Evolutionary conservation across 2,329 filamentous ascomycete genomes (phyloP).

Genomic region (Thyridium curvatum): DNA sequence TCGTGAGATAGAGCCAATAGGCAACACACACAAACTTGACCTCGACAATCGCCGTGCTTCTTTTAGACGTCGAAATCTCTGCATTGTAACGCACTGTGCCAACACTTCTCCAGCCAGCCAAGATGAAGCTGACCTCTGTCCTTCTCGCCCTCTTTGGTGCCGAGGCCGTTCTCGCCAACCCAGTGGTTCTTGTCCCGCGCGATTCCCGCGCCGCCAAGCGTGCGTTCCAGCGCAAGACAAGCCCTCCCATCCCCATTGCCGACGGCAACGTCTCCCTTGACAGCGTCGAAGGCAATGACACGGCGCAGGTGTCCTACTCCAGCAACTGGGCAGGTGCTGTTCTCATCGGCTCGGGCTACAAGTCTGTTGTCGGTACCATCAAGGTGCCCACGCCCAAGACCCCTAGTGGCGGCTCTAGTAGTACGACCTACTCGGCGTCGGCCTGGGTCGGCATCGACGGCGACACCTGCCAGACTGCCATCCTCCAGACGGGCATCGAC

Average conservation of each 20-base stretch:
- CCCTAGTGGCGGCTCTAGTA: slow-evolving; percentile 26
- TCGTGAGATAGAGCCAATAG: too few relatives aligned
- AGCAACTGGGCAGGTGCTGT: slow-evolving; percentile 56
- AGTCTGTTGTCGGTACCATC: slow-evolving; percentile 45
- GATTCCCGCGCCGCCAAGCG: slow-evolving; percentile 22
- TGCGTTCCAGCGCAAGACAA: slow-evolving; percentile 17
- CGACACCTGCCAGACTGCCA: slow-evolving; percentile 46
- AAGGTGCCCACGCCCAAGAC: slow-evolving; percentile 42
- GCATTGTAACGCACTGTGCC: too few relatives aligned
- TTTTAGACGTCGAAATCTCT: too few relatives aligned
- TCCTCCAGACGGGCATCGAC: slow-evolving; percentile 52
- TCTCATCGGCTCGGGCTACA: slow-evolving; percentile 43
- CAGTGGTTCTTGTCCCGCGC: slow-evolving; percentile 32
- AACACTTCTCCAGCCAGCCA: slow-evolving; percentile 12
- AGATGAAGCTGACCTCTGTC: slow-evolving; percentile 43
- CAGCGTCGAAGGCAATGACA: slow-evolving; percentile 24
- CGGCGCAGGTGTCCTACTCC: slow-evolving; percentile 38
- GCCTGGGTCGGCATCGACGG: slow-evolving; percentile 59
- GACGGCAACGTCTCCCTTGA: slow-evolving; percentile 16
- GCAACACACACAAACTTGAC: too few relatives aligned
- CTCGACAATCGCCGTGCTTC: too few relatives aligned
- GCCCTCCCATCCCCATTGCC: slow-evolving; percentile 21
- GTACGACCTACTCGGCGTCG: slow-evolving; percentile 35
- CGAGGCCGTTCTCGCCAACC: slow-evolving; percentile 35
- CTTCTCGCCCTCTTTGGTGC: slow-evolving; percentile 21